phyloP scores from a whole-genome alignment of 1,284 basidiomycete species.

The Cryptococcus deneoformans region DNA sequence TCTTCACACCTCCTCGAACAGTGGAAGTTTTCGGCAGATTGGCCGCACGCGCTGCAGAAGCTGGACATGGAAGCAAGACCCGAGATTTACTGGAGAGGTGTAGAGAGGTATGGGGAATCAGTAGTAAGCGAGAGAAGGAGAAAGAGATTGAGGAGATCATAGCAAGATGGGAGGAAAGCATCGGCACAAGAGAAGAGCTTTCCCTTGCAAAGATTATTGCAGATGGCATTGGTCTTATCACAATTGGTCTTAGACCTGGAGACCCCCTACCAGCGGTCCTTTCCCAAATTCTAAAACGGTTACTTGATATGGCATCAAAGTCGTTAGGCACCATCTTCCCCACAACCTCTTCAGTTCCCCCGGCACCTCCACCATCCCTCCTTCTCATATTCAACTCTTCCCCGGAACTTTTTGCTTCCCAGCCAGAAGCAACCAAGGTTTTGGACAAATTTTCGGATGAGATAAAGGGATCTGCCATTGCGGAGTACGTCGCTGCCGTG shows the following conservation, averaged over 20 bases:
- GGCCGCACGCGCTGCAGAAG: slow-evolving; percentile 16
- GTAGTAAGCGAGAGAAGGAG: slow-evolving; percentile 31
- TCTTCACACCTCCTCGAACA: slow-evolving; percentile 34
- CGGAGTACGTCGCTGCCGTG: slow-evolving; percentile 41
- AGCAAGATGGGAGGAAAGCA: slow-evolving; percentile 28
- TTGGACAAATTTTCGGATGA: slow-evolving; percentile 35
- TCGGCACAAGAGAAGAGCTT: slow-evolving; percentile 27
- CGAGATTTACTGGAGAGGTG: slow-evolving; percentile 41
- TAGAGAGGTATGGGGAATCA: slow-evolving; percentile 41
- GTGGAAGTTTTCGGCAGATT: slow-evolving; percentile 33
- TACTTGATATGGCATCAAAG: slow-evolving; percentile 21
- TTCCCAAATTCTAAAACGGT: slow-evolving; percentile 17
- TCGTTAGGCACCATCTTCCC: slow-evolving; percentile 34
- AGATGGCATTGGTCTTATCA: slow-evolving; percentile 24
- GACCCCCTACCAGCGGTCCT: slow-evolving; percentile 23
- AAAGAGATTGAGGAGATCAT: slow-evolving; percentile 32
- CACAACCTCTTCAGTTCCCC: slow-evolving; percentile 21
- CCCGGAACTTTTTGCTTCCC: slow-evolving; percentile 15
- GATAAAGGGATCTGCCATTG: slow-evolving; percentile 37
- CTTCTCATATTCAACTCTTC: slow-evolving; percentile 31
- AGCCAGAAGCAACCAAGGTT: slow-evolving; percentile 8
- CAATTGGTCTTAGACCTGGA: slow-evolving; percentile 7
- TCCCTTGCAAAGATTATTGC: slow-evolving; percentile 9
- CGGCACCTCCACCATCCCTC: slow-evolving; percentile 30
- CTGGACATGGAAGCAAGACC: slow-evolving; percentile 19